Evolutionary conservation across 306 rosid genomes (phyloP).

Genomic region (Sindora glabra): DNA sequence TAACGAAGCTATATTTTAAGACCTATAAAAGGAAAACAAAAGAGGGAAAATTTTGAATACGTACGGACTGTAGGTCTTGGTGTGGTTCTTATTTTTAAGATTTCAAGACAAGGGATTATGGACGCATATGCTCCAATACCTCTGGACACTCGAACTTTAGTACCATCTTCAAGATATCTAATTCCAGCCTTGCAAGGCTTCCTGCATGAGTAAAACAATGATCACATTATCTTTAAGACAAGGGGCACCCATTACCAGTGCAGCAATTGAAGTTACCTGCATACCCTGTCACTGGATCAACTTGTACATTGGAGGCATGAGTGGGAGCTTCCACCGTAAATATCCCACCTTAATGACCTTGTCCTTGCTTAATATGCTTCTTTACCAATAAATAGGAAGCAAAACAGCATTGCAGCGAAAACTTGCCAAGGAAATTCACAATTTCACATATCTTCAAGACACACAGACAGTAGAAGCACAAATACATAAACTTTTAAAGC

Average conservation of each 20-base stretch:
- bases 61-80: constrained; percentile 57
- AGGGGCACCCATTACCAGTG: not conserved
- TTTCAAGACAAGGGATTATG: constrained; percentile 54
- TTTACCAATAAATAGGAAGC: too few relatives aligned
- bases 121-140: constrained; percentile 49
- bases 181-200: constrained; percentile 46
- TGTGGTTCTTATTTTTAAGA: constrained; percentile 45
- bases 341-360: constrained; percentile 63
- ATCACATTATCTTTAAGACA: not conserved
- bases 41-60: not conserved
- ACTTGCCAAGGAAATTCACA: too few relatives aligned
- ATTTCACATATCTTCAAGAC: too few relatives aligned
- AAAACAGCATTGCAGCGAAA: too few relatives aligned
- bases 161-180: constrained; percentile 55
- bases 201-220: constrained; percentile 16
- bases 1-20: not conserved
- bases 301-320: constrained; percentile 52
- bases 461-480: too few relatives aligned
- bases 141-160: constrained; percentile 51
- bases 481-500: too few relatives aligned
- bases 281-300: constrained; percentile 57
- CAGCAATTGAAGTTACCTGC: not conserved
- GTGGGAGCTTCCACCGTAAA: constrained; percentile 57
- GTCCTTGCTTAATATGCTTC: constrained; percentile 61
- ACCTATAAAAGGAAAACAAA: not conserved